phyloP scores from a whole-genome alignment of 1,284 basidiomycete species.

The Cutaneotrichosporon sp. region DNA sequence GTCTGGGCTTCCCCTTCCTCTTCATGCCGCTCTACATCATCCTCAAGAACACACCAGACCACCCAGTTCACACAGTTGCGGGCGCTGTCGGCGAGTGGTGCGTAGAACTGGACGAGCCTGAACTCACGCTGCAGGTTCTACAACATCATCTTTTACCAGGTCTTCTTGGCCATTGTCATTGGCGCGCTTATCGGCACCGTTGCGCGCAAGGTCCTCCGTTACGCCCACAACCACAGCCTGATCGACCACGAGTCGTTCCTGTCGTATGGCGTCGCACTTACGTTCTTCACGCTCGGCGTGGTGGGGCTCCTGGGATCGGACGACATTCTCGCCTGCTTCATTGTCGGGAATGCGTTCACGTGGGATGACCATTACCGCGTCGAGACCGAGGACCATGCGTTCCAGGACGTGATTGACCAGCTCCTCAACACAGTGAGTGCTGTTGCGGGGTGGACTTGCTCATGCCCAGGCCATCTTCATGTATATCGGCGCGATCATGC shows the following conservation, averaged over 20 bases:
- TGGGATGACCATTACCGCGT: constrained; percentile 51
- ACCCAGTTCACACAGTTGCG: constrained; percentile 49
- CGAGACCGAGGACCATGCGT: constrained; percentile 52
- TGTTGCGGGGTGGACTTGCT: neutral
- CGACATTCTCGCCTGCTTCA: constrained; percentile 62
- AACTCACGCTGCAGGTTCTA: constrained; percentile 33
- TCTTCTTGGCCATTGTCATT: constrained; percentile 69
- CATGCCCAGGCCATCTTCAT: constrained; percentile 56
- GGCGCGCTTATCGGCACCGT: constrained; percentile 70
- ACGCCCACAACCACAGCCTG: constrained; percentile 22
- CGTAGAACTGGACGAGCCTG: constrained; percentile 46
- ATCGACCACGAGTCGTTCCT: constrained; percentile 49
- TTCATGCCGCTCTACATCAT: constrained; percentile 85
- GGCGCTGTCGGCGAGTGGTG: constrained; percentile 59
- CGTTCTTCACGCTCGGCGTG: constrained; percentile 68
- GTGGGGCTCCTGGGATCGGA: constrained; percentile 83
- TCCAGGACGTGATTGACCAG: constrained; percentile 56
- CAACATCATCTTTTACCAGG: constrained; percentile 44
- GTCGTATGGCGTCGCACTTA: constrained; percentile 44
- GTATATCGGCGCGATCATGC: constrained; percentile 88
- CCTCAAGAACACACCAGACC: constrained; percentile 52
- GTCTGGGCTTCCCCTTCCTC: constrained; percentile 90
- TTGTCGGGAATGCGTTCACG: constrained; percentile 43
- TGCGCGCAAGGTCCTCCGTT: constrained; percentile 36
- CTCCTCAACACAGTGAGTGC: constrained; percentile 48